phyloP scores from a whole-genome alignment of 2,329 filamentous ascomycete genomes.

The Sphaerulina vaccinii region DNA sequence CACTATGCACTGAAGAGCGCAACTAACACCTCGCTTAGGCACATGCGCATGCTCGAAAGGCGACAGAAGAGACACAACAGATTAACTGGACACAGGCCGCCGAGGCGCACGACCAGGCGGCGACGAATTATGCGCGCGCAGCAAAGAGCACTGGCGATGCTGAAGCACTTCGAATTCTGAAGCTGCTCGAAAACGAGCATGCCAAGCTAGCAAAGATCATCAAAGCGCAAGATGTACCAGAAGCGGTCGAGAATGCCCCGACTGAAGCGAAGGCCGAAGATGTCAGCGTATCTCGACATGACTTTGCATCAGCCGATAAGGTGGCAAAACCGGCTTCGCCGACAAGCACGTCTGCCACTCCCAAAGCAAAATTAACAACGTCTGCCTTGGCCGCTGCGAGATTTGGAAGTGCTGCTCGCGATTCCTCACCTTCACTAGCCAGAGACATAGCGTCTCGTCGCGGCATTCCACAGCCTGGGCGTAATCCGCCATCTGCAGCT shows the following conservation, averaged over 20 bases:
- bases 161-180: constrained; percentile 72
- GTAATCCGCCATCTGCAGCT: constrained; percentile 29
- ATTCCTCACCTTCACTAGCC: constrained; percentile 39
- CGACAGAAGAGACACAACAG: constrained; percentile 67
- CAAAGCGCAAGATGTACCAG: constrained; percentile 56
- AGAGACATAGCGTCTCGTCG: constrained; percentile 41
- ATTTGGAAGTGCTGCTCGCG: constrained; percentile 30
- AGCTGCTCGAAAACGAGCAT: constrained; percentile 85
- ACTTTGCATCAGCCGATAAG: constrained; percentile 40
- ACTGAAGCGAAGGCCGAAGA: constrained; percentile 3
- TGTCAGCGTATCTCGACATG: constrained; percentile 45
- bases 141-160: constrained; percentile 66
- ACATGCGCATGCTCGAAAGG: constrained; percentile 84
- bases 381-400: constrained; percentile 29
- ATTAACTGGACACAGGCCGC: constrained; percentile 76
- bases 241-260: constrained; percentile 2
- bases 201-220: constrained; percentile 78
- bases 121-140: constrained; percentile 82
- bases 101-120: constrained; percentile 83
- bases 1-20: neutral
- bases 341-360: neutral
- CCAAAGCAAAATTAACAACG: constrained; percentile 21
- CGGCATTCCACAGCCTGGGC: constrained; percentile 35
- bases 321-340: neutral
- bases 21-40: constrained; percentile 54